These are phyloP conservation scores for Pholiota adiposa DNA, from an alignment of 1,284 basidiomycete species.

Conservation along the genomic window DNA sequence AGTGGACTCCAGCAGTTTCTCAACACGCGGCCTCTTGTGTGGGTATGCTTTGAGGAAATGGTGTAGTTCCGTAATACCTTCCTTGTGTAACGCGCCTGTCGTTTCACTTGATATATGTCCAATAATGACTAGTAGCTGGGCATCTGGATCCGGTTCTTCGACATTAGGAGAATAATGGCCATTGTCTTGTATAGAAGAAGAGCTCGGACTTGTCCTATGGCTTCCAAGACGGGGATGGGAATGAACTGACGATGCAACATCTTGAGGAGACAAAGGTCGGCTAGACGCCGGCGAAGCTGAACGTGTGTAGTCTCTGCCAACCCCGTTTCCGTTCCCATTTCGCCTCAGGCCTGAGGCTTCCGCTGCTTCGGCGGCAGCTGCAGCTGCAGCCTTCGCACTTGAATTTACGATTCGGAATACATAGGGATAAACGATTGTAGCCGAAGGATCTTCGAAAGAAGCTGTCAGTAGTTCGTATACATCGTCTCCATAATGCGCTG, in stretches of 20 bases:
- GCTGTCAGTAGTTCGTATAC: constrained; percentile 80
- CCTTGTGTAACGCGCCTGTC: constrained; percentile 80
- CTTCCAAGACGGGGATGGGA: constrained; percentile 62
- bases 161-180: constrained; percentile 47
- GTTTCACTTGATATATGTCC: constrained; percentile 90
- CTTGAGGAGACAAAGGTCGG: constrained; percentile 67
- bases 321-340: constrained; percentile 44
- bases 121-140: constrained; percentile 82
- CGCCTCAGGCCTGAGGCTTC: constrained; percentile 43
- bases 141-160: constrained; percentile 82
- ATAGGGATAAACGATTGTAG: constrained; percentile 83
- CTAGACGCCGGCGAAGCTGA: constrained; percentile 62
- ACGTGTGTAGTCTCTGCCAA: constrained; percentile 40
- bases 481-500: constrained; percentile 80
- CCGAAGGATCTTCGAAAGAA: constrained; percentile 82
- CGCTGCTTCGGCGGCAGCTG: constrained; percentile 29
- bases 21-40: constrained; percentile 84
- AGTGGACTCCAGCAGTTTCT: constrained; percentile 83
- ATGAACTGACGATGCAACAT: constrained; percentile 54
- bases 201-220: constrained; percentile 67
- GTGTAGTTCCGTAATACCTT: constrained; percentile 95
- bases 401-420: constrained; percentile 87
- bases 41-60: constrained; percentile 94
- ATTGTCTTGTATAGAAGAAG: constrained; percentile 59
- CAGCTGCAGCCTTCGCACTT: constrained; percentile 44